These are phyloP conservation scores for Aspergillus novofumigatus DNA, from an alignment of 2,329 filamentous ascomycete species.

Conservation along the genomic window DNA sequence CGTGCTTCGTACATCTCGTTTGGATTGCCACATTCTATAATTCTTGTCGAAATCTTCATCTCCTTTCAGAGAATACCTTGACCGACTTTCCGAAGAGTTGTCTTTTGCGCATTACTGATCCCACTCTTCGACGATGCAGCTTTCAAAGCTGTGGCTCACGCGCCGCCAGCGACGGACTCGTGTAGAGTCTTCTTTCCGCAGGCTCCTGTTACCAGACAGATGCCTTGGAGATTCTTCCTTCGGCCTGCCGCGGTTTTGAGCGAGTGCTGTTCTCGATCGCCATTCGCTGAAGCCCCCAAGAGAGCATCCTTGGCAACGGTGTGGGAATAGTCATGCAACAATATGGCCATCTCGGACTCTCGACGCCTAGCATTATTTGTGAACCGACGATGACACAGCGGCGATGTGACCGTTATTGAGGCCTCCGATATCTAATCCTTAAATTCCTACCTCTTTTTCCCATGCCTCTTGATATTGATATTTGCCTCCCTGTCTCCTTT, in stretches of 20 bases:
- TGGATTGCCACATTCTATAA: constrained; percentile 22
- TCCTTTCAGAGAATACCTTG: neutral
- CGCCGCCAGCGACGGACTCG: neutral
- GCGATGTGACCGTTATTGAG: neutral
- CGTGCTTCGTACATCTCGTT: constrained; percentile 32
- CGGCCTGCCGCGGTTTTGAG: neutral
- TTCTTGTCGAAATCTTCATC: constrained; percentile 2
- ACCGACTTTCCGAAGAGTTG: constrained; percentile 7
- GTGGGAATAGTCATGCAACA: neutral
- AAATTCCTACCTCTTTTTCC: neutral
- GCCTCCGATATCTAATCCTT: neutral
- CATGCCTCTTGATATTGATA: neutral
- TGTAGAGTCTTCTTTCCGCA: neutral
- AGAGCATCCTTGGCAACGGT: neutral
- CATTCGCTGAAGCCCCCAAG: neutral
- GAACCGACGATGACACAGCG: neutral
- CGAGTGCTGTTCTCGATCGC: neutral
- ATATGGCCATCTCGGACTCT: neutral
- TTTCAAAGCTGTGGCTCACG: neutral
- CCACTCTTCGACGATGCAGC: neutral
- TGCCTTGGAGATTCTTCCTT: neutral
- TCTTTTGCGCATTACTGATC: neutral
- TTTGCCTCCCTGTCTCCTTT: neutral
- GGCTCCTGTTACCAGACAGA: neutral
- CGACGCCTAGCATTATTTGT: neutral